Base-by-base conservation (phyloP, 768 basidiomycete genomes). In the Saitozyma sp. region DNA sequence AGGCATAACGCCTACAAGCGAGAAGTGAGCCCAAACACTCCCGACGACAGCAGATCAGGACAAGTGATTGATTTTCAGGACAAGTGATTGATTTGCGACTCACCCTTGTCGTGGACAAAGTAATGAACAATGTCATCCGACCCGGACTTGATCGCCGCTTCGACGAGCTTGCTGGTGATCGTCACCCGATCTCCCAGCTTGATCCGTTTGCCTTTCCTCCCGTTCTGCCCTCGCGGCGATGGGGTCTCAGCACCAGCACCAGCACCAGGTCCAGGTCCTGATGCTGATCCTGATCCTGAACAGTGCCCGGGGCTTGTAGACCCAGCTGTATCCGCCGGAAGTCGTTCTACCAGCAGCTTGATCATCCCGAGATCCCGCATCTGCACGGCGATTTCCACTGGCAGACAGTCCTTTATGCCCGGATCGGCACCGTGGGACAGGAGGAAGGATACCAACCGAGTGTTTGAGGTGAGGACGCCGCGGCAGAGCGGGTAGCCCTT, bases 401-500 rank as follows among this genome's bases (percentile, higher is more conserved):
- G 84, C n/a, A 92, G 80, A 19, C 81, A 83, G 11, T 83, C 77
- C 69, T 88, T 89, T 64, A 79, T 79, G 6, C 72, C 71, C 0
- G 93, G 92, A 10, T 87, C 88, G 0, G 91, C 92, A 3, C 86
- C 88, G 17, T 86, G 81, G 3, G 82, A 80, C 54, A 96, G 85
- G 14, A 97, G 83, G 67, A 90, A 87, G 20, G 78, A 81, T 1
- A 92, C 82, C 8, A 96, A 84, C 3, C 87, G 86, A 1, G 83
- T 58, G 65, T 88, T 87, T 19, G 82, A 81, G 0, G 84, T 86
- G 43, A 87, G 82, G 1, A 92, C 89, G 1, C 93, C 91, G 66
- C 85, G 87, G 14, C 86, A 86, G 46, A 96, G 85, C 0, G 89
- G 87, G 72, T 93, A 96, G 0, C 93, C 94, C 3, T 85, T 83